These are phyloP conservation scores for Chamaecrista fasciculata DNA, from an alignment of 306 rosid species.

Conservation along the genomic window DNA sequence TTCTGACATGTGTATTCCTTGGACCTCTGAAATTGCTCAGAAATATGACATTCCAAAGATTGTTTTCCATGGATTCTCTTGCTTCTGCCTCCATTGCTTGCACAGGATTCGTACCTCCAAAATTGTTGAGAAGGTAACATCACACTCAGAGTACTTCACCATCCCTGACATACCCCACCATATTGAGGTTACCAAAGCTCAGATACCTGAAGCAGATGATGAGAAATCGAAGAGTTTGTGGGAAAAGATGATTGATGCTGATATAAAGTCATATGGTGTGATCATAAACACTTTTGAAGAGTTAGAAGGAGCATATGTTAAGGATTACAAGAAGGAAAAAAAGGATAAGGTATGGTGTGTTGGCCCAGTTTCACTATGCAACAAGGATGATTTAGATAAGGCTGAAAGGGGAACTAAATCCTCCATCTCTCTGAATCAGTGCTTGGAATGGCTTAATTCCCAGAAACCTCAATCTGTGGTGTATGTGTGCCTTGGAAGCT, in stretches of 20 bases:
- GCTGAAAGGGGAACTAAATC: conserved; percentile 52
- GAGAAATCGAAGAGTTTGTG: background rate
- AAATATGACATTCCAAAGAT: conserved; percentile 53
- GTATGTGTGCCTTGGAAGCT: conserved; percentile 61
- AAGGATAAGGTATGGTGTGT: conserved; percentile 54
- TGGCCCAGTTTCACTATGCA: conserved; percentile 46
- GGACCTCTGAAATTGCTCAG: conserved; percentile 38
- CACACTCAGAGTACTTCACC: conserved; percentile 33
- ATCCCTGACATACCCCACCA: conserved; percentile 46
- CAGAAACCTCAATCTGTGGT: conserved; percentile 38
- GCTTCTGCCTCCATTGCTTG: conserved; percentile 25
- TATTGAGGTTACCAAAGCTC: conserved; percentile 38
- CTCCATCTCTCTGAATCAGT: conserved; percentile 30
- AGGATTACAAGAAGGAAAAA: conserved; percentile 37
- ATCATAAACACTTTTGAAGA: conserved; percentile 60
- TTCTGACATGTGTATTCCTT: conserved; percentile 54
- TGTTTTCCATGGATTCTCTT: conserved; percentile 34
- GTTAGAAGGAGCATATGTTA: conserved; percentile 46
- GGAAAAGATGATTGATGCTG: conserved; percentile 32
- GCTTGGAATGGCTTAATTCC: conserved; percentile 53
- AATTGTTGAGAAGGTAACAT: conserved; percentile 1
- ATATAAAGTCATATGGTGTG: conserved; percentile 34
- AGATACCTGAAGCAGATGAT: background rate
- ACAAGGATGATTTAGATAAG: conserved; percentile 43
- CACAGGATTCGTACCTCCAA: background rate